Evolutionary conservation across 345 rosid genomes (phyloP), one percentile per base, ranked within the genome.

Genomic region (Corchorus capsularis): DNA sequence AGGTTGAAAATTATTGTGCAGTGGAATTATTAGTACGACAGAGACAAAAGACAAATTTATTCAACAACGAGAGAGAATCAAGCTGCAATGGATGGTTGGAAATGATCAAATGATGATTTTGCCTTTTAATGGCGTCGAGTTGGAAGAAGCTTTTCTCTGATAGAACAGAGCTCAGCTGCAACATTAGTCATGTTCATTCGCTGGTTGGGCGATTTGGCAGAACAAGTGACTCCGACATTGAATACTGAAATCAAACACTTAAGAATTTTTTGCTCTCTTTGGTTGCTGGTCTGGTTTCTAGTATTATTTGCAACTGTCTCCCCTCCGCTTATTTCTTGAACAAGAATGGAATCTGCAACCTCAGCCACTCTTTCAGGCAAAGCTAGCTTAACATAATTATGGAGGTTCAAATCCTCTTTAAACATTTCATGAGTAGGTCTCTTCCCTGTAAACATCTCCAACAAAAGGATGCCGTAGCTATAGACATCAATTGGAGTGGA

Each of bases 401-500:
- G 84, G 4, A 82, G 77, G 65, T 66, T 80, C 16, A 73, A 17
- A 9, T 68, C 46, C 1, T 79, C 88, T 4, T 41, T 43, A 47
- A 80, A 82, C 73, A 63, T 57, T 5, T 72, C 73, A 35, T 82
- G 71, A 0, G 81, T 85, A 34, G 86, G 84, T 5, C 59, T 49
- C 69, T 69, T 73, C n/a, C 83, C 62, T 0, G 81, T 80, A 45
- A 85, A 64, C 71, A 80, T 61, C 77, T 85, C 84, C 15, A 82
- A n/a, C 69, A 80, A 47, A 1, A 85, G 63, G 14, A 85, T 78
- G 2, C 88, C 86, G 32, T 45, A 82, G 15, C 83, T 78, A 13
- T 80, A 76, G 12, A 85, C 71, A 73, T 85, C 82, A 0, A 82
- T 78, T 2, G 3, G 1, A 0, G 65, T 63, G 8, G 86, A 73